These are phyloP conservation scores for Phaeoacremonium minimum DNA, from an alignment of 2,329 filamentous ascomycete species.

Conservation along the genomic window DNA sequence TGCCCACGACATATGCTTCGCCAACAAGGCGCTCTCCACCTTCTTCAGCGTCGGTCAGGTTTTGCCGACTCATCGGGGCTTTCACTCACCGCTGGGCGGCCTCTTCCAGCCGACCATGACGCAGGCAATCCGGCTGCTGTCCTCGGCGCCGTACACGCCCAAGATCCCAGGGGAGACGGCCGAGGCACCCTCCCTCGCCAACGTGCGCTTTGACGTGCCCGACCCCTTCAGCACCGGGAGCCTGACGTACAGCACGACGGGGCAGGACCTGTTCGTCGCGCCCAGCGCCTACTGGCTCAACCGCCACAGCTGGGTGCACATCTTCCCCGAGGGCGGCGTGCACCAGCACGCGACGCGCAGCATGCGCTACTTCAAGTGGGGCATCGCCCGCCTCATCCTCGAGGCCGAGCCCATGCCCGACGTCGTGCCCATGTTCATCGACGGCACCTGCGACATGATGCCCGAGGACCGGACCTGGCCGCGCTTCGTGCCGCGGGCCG, in stretches of 20 bases:
- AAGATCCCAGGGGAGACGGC: slow-evolving; percentile 6
- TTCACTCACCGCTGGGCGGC: slow-evolving; percentile 76
- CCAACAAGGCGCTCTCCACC: slow-evolving; percentile 66
- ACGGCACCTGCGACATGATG: slow-evolving; percentile 87
- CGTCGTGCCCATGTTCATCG: slow-evolving; percentile 89
- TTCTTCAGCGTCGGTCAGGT: slow-evolving; percentile 93
- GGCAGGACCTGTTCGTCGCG: slow-evolving; percentile 60
- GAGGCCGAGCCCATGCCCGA: slow-evolving; percentile 85
- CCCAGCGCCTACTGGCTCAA: slow-evolving; percentile 69
- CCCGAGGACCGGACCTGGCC: slow-evolving; percentile 76
- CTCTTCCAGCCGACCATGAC: slow-evolving; percentile 86
- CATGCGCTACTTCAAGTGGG: slow-evolving; percentile 99
- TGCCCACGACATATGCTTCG: slow-evolving; percentile 94
- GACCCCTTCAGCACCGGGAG: slow-evolving; percentile 44
- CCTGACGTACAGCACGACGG: slow-evolving; percentile 61
- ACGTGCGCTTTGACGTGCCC: slow-evolving; percentile 34
- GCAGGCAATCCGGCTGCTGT: slow-evolving; percentile 80
- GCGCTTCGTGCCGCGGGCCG: slow-evolving; percentile 71
- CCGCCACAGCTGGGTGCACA: slow-evolving; percentile 81
- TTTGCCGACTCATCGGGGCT: slow-evolving; percentile 78
- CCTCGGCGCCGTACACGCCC: slow-evolving; percentile 44
- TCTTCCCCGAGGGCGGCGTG: slow-evolving; percentile 93
- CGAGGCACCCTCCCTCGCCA: slow-evolving; percentile 12
- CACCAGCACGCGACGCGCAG: slow-evolving; percentile 77
- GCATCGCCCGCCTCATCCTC: slow-evolving; percentile 83